These are phyloP conservation scores for Kuraishia borneana DNA, from an alignment of 805 yeast genomes.

Conservation along the genomic window DNA sequence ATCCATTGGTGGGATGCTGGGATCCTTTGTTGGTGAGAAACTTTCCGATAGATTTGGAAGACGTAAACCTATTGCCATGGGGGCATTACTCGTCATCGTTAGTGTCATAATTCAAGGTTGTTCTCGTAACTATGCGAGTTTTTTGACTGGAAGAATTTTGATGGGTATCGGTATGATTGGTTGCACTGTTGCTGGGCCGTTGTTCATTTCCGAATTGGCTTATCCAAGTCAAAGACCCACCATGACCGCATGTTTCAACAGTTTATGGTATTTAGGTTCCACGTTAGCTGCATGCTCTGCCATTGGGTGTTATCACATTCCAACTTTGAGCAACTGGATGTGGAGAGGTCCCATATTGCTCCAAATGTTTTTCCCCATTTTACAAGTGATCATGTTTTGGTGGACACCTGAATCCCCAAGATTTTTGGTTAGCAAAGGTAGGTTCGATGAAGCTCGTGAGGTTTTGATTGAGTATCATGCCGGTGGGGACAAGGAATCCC, in stretches of 20 bases:
- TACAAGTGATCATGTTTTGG: slow-evolving; percentile 23
- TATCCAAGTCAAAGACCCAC: slow-evolving; percentile 33
- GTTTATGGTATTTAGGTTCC: slow-evolving; percentile 34
- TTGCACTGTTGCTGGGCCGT: slow-evolving; percentile 32
- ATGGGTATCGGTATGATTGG: slow-evolving; percentile 35
- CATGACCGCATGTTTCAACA: slow-evolving; percentile 34
- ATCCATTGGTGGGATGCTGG: slow-evolving; percentile 23
- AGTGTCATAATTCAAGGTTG: slow-evolving; percentile 46
- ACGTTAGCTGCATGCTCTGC: slow-evolving; percentile 35
- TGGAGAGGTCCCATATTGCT: slow-evolving; percentile 48
- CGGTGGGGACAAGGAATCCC: slow-evolving; percentile 19
- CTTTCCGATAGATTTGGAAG: slow-evolving; percentile 44
- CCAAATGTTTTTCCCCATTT: slow-evolving; percentile 35
- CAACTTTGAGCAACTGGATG: slow-evolving; percentile 26
- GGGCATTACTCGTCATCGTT: slow-evolving; percentile 38
- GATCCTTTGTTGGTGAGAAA: slow-evolving; percentile 18
- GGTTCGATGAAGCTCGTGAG: slow-evolving; percentile 21
- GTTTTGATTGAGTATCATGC: slow-evolving; percentile 25
- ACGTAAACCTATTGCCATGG: slow-evolving; percentile 40
- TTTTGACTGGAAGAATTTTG: slow-evolving; percentile 32
- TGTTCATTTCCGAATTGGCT: slow-evolving; percentile 37
- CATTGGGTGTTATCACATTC: slow-evolving; percentile 24
- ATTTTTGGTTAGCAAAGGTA: slow-evolving; percentile 24
- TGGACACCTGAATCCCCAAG: slow-evolving; percentile 34
- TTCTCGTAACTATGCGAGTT: slow-evolving; percentile 20